Percentiles rank a stretch among this genome's conserved stretches.
Evolutionary conservation across 2,329 filamentous ascomycete genomes (phyloP).

Genomic region (Aureobasidium pullulans): DNA sequence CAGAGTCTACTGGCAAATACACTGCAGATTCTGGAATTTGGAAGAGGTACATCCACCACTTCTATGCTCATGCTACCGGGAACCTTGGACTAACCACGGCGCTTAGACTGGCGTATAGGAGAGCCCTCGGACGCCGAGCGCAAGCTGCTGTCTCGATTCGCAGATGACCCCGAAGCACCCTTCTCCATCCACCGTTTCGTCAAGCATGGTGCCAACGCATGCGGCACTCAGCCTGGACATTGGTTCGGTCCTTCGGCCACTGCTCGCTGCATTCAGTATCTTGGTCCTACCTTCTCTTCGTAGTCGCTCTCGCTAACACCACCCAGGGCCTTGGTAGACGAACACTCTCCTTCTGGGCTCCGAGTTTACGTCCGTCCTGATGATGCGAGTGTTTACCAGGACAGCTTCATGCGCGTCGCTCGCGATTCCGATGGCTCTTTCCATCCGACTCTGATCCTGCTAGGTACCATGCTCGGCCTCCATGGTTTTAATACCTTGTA

Average conservation of each 20-base stretch:
- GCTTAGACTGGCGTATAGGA: slow-evolving; percentile 66
- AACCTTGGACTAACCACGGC: slow-evolving; percentile 19
- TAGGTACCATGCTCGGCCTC: slow-evolving; percentile 84
- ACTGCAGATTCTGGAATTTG: slow-evolving; percentile 62
- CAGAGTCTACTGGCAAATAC: slow-evolving; percentile 90
- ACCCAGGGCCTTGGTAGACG: slow-evolving; percentile 63
- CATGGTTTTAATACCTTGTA: slow-evolving; percentile 93
- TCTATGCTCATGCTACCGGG: slow-evolving; percentile 18
- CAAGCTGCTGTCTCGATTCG: slow-evolving; percentile 70
- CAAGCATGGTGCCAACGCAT: slow-evolving; percentile 73
- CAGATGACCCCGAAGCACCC: slow-evolving; percentile 75
- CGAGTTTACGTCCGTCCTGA: slow-evolving; percentile 86
- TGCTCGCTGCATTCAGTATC: slow-evolving; percentile 86
- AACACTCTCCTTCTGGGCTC: slow-evolving; percentile 54
- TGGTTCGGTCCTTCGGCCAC: slow-evolving; percentile 99
- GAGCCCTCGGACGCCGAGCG: slow-evolving; percentile 50
- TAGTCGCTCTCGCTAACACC: slow-evolving; percentile 18
- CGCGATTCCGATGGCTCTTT: slow-evolving; percentile 59
- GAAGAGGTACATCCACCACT: slow-evolving; percentile 56
- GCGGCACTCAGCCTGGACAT: slow-evolving; percentile 90
- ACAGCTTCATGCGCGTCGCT: slow-evolving; percentile 73
- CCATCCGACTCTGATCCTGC: slow-evolving; percentile 76
- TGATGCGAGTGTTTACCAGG: slow-evolving; percentile 86
- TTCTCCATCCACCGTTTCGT: slow-evolving; percentile 97
- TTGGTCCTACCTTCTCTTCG: slow-evolving; percentile 15